Conservation (phyloP, 2,329 filamentous ascomycete genomes). For the Exophiala alcalophila region DNA sequence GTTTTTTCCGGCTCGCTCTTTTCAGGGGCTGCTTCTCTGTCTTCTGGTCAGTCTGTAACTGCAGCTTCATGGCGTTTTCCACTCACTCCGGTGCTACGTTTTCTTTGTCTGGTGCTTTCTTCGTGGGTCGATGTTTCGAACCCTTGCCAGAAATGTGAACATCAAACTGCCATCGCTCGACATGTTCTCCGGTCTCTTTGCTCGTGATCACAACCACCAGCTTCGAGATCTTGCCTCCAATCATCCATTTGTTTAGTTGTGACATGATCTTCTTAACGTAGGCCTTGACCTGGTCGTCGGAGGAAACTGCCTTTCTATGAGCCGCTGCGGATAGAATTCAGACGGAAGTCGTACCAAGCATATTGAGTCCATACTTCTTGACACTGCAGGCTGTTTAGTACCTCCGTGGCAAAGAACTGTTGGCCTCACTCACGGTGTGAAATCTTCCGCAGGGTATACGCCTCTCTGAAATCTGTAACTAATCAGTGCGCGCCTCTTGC, state of each 20-base stretch:
- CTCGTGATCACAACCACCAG: conserved; percentile 94
- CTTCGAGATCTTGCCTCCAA: conserved; percentile 93
- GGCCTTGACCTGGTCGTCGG: conserved; percentile 96
- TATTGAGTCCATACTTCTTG: conserved; percentile 99
- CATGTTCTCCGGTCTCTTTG: conserved; percentile 93
- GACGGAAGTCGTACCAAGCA: conserved; percentile 63
- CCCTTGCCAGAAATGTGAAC: conserved; percentile 62
- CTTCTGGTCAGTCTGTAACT: conserved; percentile 6
- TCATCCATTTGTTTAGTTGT: conserved; percentile 97
- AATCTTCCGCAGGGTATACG: conserved; percentile 90
- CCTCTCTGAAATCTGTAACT: conserved; percentile 71
- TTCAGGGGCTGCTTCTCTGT: conserved; percentile 33
- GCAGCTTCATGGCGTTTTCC: background rate
- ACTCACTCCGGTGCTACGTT: conserved; percentile 59
- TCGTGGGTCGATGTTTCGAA: conserved; percentile 50
- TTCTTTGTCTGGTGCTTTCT: conserved; percentile 62
- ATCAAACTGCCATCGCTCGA: conserved; percentile 98
- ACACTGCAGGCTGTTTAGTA: conserved; percentile 51
- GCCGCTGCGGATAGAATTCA: conserved; percentile 1
- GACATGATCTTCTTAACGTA: conserved; percentile 99
- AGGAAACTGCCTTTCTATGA: conserved; percentile 61
- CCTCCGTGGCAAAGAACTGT: background rate
- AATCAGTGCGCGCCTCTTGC: conserved; percentile 9
- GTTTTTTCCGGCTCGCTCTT: conserved; percentile 64
- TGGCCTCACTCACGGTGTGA: conserved; percentile 67